phyloP scores from a whole-genome alignment of 2,329 filamentous ascomycete species.

The Fusarium aywerte region DNA sequence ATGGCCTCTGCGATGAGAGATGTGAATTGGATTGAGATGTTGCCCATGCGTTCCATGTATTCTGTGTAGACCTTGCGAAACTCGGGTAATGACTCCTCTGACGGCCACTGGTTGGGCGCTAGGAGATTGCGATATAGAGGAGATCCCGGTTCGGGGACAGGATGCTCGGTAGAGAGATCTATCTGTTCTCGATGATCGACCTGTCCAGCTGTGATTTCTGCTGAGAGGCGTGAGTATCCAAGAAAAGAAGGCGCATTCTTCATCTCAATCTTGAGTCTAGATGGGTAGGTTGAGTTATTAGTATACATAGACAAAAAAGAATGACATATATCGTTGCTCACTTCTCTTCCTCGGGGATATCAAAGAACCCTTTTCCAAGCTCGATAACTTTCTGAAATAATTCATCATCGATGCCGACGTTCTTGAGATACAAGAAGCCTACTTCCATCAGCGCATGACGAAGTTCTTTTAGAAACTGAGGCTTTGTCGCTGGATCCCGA shows the following conservation, averaged over 20 bases:
- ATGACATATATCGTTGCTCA: constrained; percentile 48
- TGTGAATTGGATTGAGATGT: constrained; percentile 78
- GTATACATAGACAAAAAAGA: not conserved
- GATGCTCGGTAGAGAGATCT: constrained; percentile 83
- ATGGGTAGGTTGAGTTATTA: not conserved
- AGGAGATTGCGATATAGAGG: constrained; percentile 80
- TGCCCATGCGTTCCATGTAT: constrained; percentile 81
- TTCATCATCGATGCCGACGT: constrained; percentile 76
- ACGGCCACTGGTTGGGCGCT: constrained; percentile 84
- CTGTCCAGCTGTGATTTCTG: constrained; percentile 77
- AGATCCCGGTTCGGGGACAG: constrained; percentile 68
- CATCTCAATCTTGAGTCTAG: constrained; percentile 74
- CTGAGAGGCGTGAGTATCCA: constrained; percentile 73
- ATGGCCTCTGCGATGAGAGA: constrained; percentile 87
- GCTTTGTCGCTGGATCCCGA: constrained; percentile 71
- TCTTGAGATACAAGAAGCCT: constrained; percentile 88
- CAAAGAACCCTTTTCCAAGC: constrained; percentile 79
- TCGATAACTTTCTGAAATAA: constrained; percentile 73
- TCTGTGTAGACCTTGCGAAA: constrained; percentile 77
- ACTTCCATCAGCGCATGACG: constrained; percentile 83
- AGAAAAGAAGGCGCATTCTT: constrained; percentile 78
- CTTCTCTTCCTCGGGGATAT: constrained; percentile 81
- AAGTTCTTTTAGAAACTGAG: constrained; percentile 75
- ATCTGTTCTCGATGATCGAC: constrained; percentile 88
- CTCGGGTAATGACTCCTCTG: constrained; percentile 66